phyloP scores from a whole-genome alignment of 1,284 basidiomycete species.

The Trametes sp. region DNA sequence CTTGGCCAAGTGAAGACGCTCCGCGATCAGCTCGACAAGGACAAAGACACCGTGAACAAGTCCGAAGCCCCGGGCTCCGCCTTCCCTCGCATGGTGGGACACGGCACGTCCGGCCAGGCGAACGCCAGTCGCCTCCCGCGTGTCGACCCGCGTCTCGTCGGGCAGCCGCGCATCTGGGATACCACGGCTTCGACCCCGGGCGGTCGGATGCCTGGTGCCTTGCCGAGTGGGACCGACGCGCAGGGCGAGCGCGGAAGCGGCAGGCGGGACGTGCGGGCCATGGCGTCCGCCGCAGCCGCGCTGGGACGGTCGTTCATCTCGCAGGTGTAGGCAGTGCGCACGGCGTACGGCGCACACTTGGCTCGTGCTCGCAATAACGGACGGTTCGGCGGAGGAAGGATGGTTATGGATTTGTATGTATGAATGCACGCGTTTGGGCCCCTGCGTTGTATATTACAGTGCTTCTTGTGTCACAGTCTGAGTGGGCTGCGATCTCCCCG shows the following conservation, averaged over 20 bases:
- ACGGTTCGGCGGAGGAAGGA: slow-evolving; percentile 7
- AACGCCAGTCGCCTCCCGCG: slow-evolving; percentile 8
- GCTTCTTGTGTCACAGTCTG: neutral
- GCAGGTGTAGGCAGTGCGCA: slow-evolving; percentile 24
- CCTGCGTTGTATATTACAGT: slow-evolving; percentile 5
- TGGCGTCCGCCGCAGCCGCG: slow-evolving; percentile 33
- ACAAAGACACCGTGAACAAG: slow-evolving; percentile 13
- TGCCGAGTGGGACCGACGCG: slow-evolving; percentile 27
- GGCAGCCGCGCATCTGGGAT: slow-evolving; percentile 38
- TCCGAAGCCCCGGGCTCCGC: neutral
- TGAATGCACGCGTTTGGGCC: neutral
- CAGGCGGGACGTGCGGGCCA: slow-evolving; percentile 32
- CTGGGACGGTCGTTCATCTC: slow-evolving; percentile 38
- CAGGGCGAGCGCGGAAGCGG: slow-evolving; percentile 12
- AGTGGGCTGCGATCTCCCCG: neutral
- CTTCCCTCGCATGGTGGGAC: neutral
- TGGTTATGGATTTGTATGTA: slow-evolving; percentile 13
- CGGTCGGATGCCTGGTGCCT: slow-evolving; percentile 37
- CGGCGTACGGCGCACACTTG: too few relatives aligned
- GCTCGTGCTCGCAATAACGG: neutral
- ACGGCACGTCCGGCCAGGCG: slow-evolving; percentile 4
- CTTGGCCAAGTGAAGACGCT: slow-evolving; percentile 66
- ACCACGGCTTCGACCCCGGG: slow-evolving; percentile 5
- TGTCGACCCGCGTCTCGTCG: slow-evolving; percentile 28
- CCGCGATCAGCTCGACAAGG: slow-evolving; percentile 63